phyloP scores from a whole-genome alignment of 2,329 filamentous ascomycete genomes.

The Mollisiaceae sp. region DNA sequence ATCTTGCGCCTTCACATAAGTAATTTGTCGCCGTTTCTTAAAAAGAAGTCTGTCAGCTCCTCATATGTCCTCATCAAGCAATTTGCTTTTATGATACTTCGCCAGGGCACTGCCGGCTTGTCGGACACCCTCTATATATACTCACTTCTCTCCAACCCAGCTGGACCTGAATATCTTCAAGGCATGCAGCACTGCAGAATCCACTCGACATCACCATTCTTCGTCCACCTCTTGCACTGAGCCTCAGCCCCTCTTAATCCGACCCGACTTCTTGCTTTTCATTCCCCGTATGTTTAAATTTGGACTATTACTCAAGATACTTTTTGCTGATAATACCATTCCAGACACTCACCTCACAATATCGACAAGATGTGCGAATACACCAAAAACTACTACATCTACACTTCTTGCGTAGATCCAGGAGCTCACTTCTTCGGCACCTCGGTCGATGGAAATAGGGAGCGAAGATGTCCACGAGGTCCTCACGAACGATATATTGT shows the following conservation, averaged over 20 bases:
- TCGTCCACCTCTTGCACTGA: slow-evolving; percentile 7
- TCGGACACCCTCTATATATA: slow-evolving; percentile 15
- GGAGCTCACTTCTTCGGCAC: slow-evolving; percentile 74
- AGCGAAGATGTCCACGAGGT: slow-evolving; percentile 62
- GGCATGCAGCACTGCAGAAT: slow-evolving; percentile 24
- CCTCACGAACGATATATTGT: slow-evolving; percentile 79
- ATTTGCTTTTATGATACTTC: slow-evolving; percentile 35
- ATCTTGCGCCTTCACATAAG: slow-evolving; percentile 31
- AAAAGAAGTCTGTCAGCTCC: slow-evolving; percentile 24
- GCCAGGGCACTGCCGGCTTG: slow-evolving; percentile 25
- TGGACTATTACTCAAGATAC: neutral
- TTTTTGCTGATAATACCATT: neutral
- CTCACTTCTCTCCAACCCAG: slow-evolving; percentile 14
- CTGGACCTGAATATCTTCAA: slow-evolving; percentile 26
- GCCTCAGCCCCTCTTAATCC: slow-evolving; percentile 1
- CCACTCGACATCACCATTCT: slow-evolving; percentile 14
- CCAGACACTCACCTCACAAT: slow-evolving; percentile 1
- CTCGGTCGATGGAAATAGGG: slow-evolving; percentile 67
- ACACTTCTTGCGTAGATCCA: slow-evolving; percentile 71
- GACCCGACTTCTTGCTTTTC: neutral
- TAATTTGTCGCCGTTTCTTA: slow-evolving; percentile 25
- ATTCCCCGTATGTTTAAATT: neutral
- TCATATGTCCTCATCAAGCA: slow-evolving; percentile 23
- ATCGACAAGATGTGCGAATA: slow-evolving; percentile 58
- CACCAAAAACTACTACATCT: slow-evolving; percentile 79